phyloP scores from a whole-genome alignment of 495 filamentous ascomycete species.

The Penicillium roqueforti region DNA sequence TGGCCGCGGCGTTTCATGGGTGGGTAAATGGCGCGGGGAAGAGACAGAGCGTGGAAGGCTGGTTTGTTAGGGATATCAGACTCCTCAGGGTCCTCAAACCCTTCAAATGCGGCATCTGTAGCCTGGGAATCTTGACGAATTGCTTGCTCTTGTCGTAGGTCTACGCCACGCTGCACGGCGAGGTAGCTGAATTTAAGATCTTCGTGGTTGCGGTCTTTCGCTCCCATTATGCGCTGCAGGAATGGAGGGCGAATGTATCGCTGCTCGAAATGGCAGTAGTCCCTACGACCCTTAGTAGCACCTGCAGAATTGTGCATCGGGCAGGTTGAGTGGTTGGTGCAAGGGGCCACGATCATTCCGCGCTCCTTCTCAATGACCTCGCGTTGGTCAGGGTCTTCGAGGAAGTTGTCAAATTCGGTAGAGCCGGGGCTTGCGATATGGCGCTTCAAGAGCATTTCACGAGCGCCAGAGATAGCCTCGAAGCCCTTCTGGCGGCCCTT shows the following conservation, averaged over 20 bases:
- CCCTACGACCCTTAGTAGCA: slow-evolving; percentile 64
- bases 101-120: slow-evolving; percentile 49
- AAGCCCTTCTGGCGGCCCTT: slow-evolving; percentile 91
- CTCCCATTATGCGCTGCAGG: slow-evolving; percentile 72
- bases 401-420: slow-evolving; percentile 38
- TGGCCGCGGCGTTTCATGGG: slow-evolving; percentile 86
- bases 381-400: slow-evolving; percentile 34
- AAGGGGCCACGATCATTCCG: slow-evolving; percentile 93
- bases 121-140: slow-evolving; percentile 42
- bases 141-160: slow-evolving; percentile 39
- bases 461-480: slow-evolving; percentile 81
- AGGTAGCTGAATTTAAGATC: slow-evolving; percentile 87
- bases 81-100: slow-evolving; percentile 39
- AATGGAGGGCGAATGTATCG: slow-evolving; percentile 80
- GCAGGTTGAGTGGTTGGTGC: slow-evolving; percentile 84
- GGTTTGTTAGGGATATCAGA: not conserved
- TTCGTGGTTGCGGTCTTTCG: slow-evolving; percentile 73
- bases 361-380: slow-evolving; percentile 54
- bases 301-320: slow-evolving; percentile 80
- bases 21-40: slow-evolving; percentile 72
- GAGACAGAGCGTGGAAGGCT: slow-evolving; percentile 55
- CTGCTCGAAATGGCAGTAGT: slow-evolving; percentile 89
- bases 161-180: slow-evolving; percentile 74
- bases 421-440: slow-evolving; percentile 66
- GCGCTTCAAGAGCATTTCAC: slow-evolving; percentile 69